phyloP scores from a whole-genome alignment of 2,329 filamentous ascomycete genomes.

The Aspergillus luchuensis region DNA sequence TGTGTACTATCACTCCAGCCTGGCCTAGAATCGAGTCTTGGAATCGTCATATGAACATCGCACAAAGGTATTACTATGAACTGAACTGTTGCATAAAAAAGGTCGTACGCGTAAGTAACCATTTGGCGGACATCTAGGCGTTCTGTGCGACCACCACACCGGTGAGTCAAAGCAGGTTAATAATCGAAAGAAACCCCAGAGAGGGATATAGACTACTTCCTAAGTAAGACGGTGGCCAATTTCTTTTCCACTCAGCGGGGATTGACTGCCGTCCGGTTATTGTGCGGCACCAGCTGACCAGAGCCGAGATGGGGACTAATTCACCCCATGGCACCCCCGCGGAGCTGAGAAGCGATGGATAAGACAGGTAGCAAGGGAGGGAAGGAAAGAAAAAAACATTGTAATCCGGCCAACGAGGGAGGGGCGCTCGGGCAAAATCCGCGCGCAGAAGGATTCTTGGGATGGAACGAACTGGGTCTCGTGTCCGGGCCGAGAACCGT shows the following conservation, averaged over 20 bases:
- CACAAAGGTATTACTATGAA: neutral
- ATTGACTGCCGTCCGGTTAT: neutral
- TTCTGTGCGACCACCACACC: neutral
- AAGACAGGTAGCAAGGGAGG: too few species aligned
- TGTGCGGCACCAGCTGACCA: neutral
- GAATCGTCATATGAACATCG: neutral
- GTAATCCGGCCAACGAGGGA: neutral
- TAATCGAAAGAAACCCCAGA: neutral
- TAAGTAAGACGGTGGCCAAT: neutral
- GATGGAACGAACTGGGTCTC: neutral
- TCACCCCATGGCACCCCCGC: neutral
- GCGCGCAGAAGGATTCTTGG: neutral
- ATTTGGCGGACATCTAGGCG: neutral
- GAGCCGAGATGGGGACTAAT: neutral
- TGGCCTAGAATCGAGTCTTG: neutral
- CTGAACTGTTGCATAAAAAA: neutral
- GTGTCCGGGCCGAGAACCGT: conserved; percentile 2
- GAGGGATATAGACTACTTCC: neutral
- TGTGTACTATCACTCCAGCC: conserved; percentile 1
- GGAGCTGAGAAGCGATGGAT: too few species aligned
- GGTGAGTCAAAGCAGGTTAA: neutral
- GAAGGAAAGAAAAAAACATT: neutral
- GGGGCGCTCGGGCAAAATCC: neutral
- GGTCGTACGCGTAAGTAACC: neutral
- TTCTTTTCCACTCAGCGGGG: neutral